Conservation (phyloP, 176 grass and related monocot species). For the Olyra latifolia region DNA sequence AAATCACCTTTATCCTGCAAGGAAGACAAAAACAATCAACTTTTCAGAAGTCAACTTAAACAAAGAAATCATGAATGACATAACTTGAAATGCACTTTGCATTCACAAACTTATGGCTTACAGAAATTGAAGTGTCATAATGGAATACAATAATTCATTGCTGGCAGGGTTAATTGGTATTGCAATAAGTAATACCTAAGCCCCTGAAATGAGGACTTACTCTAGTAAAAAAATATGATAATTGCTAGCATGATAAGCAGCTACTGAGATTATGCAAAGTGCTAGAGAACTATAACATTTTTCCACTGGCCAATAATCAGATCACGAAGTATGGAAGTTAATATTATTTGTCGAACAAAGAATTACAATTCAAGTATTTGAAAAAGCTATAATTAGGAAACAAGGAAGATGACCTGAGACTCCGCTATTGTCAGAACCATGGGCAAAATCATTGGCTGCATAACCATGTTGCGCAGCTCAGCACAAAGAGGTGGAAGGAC, state of each 20-base stretch:
- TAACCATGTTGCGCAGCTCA: constrained; percentile 89
- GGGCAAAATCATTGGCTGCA: constrained; percentile 99
- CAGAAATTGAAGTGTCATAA: background rate
- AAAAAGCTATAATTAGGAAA: constrained; percentile 15
- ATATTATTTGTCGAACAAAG: constrained; percentile 11
- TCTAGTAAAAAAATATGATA: constrained; percentile 9
- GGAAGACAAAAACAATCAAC: background rate
- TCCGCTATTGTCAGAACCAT: constrained; percentile 98
- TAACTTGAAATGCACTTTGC: constrained; percentile 20
- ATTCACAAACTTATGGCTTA: background rate
- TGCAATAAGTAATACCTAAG: background rate
- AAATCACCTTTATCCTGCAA: constrained; percentile 93
- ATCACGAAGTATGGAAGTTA: background rate
- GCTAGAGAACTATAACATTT: constrained; percentile 1
- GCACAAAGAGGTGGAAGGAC: constrained; percentile 99
- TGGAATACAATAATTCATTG: background rate
- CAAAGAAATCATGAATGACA: background rate
- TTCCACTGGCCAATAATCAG: background rate
- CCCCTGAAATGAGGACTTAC: background rate
- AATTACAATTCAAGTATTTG: constrained; percentile 2
- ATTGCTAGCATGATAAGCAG: background rate
- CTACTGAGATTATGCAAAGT: background rate
- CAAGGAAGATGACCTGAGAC: constrained; percentile 60
- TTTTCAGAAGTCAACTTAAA: constrained; percentile 10
- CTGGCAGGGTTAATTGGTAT: background rate